Conservation (phyloP, 2,329 filamentous ascomycete species). For the Periglandula ipomoeae region DNA sequence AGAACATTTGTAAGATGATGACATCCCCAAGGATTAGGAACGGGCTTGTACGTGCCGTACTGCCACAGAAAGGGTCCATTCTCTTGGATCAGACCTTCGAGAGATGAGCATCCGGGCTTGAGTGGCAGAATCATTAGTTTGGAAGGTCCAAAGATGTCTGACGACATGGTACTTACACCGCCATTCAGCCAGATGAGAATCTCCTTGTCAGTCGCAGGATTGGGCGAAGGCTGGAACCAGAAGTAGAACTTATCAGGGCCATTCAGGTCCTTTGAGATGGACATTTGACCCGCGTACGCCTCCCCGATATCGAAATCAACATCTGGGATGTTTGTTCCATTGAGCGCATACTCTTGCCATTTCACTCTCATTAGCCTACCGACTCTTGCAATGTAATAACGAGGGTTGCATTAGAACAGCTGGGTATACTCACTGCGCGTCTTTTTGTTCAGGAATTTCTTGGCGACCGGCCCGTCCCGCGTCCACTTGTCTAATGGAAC, state of each 20-base stretch:
- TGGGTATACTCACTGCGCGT: conserved; percentile 5
- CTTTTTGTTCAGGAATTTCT: conserved; percentile 6
- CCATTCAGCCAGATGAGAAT: conserved; percentile 56
- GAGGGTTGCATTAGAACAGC: background rate
- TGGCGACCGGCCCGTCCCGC: conserved; percentile 1
- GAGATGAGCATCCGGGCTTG: conserved; percentile 45
- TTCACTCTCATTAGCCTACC: background rate
- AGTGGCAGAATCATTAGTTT: too few species aligned
- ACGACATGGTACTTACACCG: conserved; percentile 24
- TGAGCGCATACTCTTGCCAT: conserved; percentile 42
- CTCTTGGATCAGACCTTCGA: conserved; percentile 64
- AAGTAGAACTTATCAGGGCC: conserved; percentile 34
- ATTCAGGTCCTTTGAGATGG: conserved; percentile 36
- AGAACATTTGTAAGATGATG: conserved; percentile 40
- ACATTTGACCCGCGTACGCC: conserved; percentile 47
- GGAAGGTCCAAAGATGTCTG: too few species aligned
- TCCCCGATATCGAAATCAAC: conserved; percentile 55
- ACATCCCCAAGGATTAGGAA: conserved; percentile 62
- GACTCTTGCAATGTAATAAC: too few species aligned
- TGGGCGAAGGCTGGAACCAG: conserved; percentile 43
- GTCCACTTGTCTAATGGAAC: conserved; percentile 5
- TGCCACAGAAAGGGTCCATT: conserved; percentile 69
- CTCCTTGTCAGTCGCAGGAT: conserved; percentile 39
- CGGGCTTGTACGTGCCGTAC: conserved; percentile 57
- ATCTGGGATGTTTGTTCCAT: conserved; percentile 52